Evolutionary conservation across 345 rosid genomes (phyloP).

Genomic region (Eucalyptus erythrocorys): DNA sequence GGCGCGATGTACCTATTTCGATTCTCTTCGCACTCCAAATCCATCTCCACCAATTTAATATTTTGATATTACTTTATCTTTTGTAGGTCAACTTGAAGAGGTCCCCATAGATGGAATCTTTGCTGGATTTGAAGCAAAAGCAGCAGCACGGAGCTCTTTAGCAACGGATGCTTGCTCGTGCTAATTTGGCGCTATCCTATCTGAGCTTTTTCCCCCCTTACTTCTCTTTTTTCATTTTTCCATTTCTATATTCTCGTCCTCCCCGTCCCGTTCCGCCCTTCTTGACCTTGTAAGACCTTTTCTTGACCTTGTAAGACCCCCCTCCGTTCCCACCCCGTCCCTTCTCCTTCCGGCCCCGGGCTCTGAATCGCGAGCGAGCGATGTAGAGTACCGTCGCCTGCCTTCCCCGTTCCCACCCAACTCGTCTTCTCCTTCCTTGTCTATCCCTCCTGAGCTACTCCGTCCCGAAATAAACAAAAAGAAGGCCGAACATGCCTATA

Average conservation of each 20-base stretch:
- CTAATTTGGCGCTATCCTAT: slow-evolving; percentile 66
- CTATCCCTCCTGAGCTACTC: slow-evolving; percentile 98
- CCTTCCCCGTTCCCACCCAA: slow-evolving; percentile 14
- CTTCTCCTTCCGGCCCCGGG: background rate
- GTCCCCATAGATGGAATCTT: background rate
- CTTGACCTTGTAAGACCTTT: slow-evolving; percentile 99
- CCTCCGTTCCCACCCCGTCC: background rate
- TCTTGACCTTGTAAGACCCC: slow-evolving; percentile 99
- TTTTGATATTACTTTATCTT: background rate
- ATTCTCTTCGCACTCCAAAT: background rate
- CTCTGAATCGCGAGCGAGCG: background rate
- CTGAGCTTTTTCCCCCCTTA: slow-evolving; percentile 46
- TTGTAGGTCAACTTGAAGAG: slow-evolving; percentile 5
- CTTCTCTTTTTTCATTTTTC: background rate
- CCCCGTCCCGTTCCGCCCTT: slow-evolving; percentile 6
- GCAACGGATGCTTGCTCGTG: background rate
- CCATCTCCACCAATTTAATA: background rate
- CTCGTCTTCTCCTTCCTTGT: slow-evolving; percentile 74
- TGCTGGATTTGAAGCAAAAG: background rate
- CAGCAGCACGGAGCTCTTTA: background rate
- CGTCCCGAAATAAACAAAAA: background rate
- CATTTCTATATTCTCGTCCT: background rate
- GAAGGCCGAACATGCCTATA: background rate
- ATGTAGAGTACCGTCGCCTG: background rate
- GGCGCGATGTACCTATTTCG: background rate